A percentile compares a stretch with the other conserved stretches of the same genome.
Evolutionary conservation across 805 yeast genomes (phyloP).

Genomic region (Candida peoriensis): DNA sequence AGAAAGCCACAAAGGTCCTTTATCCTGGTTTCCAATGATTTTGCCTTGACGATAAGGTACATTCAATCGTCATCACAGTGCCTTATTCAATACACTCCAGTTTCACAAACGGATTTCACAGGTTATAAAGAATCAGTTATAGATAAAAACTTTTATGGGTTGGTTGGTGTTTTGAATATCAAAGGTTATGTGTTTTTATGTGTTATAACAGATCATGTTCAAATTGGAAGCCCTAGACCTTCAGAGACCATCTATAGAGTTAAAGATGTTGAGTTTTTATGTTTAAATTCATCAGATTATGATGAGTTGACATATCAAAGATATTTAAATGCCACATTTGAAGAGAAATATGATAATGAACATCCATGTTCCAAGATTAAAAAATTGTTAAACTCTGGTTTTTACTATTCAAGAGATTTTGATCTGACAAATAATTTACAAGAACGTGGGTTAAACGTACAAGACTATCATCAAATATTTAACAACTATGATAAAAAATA

Average conservation of each 20-base stretch:
- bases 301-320: slow-evolving; percentile 32
- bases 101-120: slow-evolving; percentile 31
- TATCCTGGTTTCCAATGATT: slow-evolving; percentile 54
- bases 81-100: slow-evolving; percentile 51
- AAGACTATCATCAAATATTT: slow-evolving; percentile 30
- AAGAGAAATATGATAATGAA: slow-evolving; percentile 34
- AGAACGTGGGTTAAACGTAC: slow-evolving; percentile 49
- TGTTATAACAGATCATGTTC: slow-evolving; percentile 47
- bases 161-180: slow-evolving; percentile 55
- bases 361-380: slow-evolving; percentile 81
- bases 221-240: slow-evolving; percentile 56
- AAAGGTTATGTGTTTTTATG: slow-evolving; percentile 53
- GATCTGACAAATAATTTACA: slow-evolving; percentile 83
- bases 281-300: slow-evolving; percentile 51
- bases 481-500: slow-evolving; percentile 64
- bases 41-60: slow-evolving; percentile 56
- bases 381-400: slow-evolving; percentile 76
- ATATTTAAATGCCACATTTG: slow-evolving; percentile 18
- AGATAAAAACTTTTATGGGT: slow-evolving; percentile 39
- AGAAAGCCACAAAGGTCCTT: slow-evolving; percentile 65
- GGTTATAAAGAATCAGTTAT: slow-evolving; percentile 36
- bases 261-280: slow-evolving; percentile 58
- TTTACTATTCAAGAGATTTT: slow-evolving; percentile 84
- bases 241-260: slow-evolving; percentile 49
- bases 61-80: slow-evolving; percentile 17